Base-by-base conservation (phyloP, 225 moss, liverwort and hornwort species). In the Neckera pumila region DNA sequence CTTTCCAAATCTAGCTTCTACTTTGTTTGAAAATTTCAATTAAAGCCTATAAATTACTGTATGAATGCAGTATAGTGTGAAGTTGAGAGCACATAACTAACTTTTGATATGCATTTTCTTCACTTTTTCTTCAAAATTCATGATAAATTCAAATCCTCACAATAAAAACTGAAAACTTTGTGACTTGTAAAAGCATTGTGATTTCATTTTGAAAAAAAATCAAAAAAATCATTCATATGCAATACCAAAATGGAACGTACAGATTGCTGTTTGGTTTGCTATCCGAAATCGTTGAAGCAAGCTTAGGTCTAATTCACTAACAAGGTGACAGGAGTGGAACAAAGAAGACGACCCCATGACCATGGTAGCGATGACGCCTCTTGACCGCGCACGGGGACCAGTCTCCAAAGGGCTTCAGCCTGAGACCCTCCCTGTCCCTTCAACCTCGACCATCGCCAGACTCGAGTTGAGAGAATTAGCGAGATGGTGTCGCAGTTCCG, bases 31-130 rank as follows among this genome's bases (percentile, higher is more conserved):
- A 77, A 23, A 34, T 36, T 53, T 36, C 23, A 53, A 76, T 20
- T 14, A 34, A 53, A 51, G 14, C 2, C 5, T 51, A 31, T 22
- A 51, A 8, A 54, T 53, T 6, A 53, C 9, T 34, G 6, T 11
- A 56, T n/a, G n/a, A 78, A 16, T 76, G 14, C 1, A 23, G n/a
- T n/a, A n/a, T n/a, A n/a, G 0, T 7, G 58, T 17, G 11, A 27
- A 57, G 57, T 77, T 10, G 23, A 15, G 10, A 51, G 9, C 4
- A 0, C 0, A 14, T 53, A 51, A 47, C 47, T 47, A 47, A 47
- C 47, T 51, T 34, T 36, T 6, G 10, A 36, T 54, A 23, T 15
- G 16, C 16, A 34, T 54, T 54, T 36, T 14, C 23, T 53, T 51
- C 36, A 53, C 14, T 53, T 53, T 36, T 47, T 7, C 11, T 47